Evolutionary conservation across 345 rosid species (phyloP), one percentile per base, ranked within the genome.

Genomic region (Camelina laxa): DNA sequence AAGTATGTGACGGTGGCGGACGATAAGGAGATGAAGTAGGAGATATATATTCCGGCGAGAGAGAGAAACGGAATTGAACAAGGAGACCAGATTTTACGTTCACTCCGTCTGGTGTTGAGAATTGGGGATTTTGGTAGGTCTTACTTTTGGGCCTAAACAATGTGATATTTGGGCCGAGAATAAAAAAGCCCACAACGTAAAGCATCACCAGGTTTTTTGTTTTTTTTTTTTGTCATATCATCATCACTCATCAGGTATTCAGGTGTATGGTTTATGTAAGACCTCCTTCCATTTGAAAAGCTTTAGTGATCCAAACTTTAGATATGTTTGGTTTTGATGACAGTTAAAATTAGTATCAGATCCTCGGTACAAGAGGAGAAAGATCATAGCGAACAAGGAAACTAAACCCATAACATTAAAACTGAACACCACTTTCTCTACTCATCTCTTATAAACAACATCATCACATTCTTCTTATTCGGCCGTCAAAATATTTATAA

Each of bases 41-140:
- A 44, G 27, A 35, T 4, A 27, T 42, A 70, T 62, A 35, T 61
- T 48, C 76, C 80, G 80, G 80, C 72, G 72, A 76, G 75, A 70
- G 75, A 70, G 57, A 70, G 71, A 64, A 70, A 38, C 67, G 61
- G 54, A 24, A 53, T 54, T 76, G 71, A 65, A 24, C 8, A 47
- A 9, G 33, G 38, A 24, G 75, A 70, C 65, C 54, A 57, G 24
- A 20, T 47, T 69, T 58, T 58, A 6, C 63, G 19, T 60, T 65
- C 47, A 5, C 65, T 55, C 48, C 30, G 42, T 66, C 27, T 9
- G 45, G 3, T 55, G 60, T 27, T 62, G 57, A 69, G 48, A 64
- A 64, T 24, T 63, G 22, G 45, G 24, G 31, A 31, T 70, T 70
- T 68, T 56, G 44, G 45, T 70, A 76, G 66, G 66, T 76, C 45